A percentile compares a stretch with the other conserved stretches of the same genome.
phyloP scores from a whole-genome alignment of 2,329 filamentous ascomycete genomes.

The Endocalyx cinctus region DNA sequence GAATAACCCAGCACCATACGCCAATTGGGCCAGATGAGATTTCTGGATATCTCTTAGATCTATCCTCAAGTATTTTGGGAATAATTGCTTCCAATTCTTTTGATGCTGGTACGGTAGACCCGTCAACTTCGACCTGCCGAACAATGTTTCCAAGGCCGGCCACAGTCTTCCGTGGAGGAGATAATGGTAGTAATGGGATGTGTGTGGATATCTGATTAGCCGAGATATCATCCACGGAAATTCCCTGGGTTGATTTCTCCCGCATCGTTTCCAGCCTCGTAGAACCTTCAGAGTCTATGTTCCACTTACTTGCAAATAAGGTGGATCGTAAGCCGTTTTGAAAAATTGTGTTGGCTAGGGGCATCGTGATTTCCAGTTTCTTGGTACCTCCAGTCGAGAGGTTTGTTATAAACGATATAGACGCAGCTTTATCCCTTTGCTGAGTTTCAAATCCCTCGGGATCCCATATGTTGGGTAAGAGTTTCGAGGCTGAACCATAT shows the following conservation, averaged over 20 bases:
- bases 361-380: constrained; percentile 45
- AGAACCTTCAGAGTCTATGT: constrained; percentile 8
- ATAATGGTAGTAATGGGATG: constrained; percentile 57
- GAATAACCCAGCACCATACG: constrained; percentile 70
- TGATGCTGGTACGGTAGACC: constrained; percentile 56
- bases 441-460: constrained; percentile 17
- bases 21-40: constrained; percentile 41
- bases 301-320: constrained; percentile 43
- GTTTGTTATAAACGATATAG: constrained; percentile 37
- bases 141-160: constrained; percentile 76
- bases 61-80: constrained; percentile 48
- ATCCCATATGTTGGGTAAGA: constrained; percentile 45
- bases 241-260: constrained; percentile 36
- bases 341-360: constrained; percentile 75
- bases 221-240: constrained; percentile 11
- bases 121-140: constrained; percentile 51
- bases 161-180: constrained; percentile 55
- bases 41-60: constrained; percentile 20
- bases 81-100: constrained; percentile 66
- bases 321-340: constrained; percentile 62
- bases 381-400: constrained; percentile 13
- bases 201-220: constrained; percentile 12
- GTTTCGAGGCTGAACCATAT: constrained; percentile 32
- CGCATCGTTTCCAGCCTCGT: constrained; percentile 21
- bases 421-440: constrained; percentile 33